Conservation (phyloP, 2,329 filamentous ascomycete genomes). For the Keithomyces neogunnii region DNA sequence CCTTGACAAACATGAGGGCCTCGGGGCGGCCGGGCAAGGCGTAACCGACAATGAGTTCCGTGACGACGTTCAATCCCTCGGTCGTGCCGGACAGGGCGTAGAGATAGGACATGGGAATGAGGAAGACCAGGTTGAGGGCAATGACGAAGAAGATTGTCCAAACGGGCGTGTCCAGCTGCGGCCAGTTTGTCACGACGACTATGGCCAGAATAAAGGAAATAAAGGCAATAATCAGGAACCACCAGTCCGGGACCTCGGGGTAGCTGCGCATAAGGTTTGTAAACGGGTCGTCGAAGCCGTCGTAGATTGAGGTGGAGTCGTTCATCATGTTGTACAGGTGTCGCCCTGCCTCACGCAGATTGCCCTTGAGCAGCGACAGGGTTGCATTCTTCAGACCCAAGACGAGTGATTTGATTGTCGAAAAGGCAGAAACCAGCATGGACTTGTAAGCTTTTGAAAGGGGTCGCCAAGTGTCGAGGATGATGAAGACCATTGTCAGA, state of each 20-base stretch:
- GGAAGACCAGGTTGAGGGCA: constrained; percentile 28
- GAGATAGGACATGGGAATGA: constrained; percentile 31
- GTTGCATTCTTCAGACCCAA: constrained; percentile 18
- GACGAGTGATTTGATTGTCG: constrained; percentile 7
- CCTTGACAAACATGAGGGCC: constrained; percentile 42
- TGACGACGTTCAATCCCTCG: constrained; percentile 39
- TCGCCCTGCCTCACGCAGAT: constrained; percentile 19
- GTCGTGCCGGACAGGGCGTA: constrained; percentile 34
- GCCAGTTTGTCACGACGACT: constrained; percentile 20
- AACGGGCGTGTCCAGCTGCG: constrained; percentile 18
- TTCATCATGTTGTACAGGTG: constrained; percentile 23
- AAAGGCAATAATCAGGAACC: constrained; percentile 20
- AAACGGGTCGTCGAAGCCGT: constrained; percentile 33
- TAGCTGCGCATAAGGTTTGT: constrained; percentile 34
- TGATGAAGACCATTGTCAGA: constrained; percentile 25
- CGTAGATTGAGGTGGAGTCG: constrained; percentile 30
- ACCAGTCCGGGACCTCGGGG: constrained; percentile 40
- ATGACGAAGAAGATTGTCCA: constrained; percentile 24
- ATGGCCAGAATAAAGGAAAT: constrained; percentile 23
- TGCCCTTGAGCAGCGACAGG: constrained; percentile 21
- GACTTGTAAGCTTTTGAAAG: constrained; percentile 23
- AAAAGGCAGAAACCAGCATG: constrained; percentile 14
- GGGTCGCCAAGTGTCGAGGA: constrained; percentile 24
- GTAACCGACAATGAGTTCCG: constrained; percentile 26
- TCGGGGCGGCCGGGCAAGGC: constrained; percentile 25